Percentiles rank a stretch among this genome's conserved stretches.
Conservation (phyloP, 345 rosid genomes). For the Rhodamnia argentea region DNA sequence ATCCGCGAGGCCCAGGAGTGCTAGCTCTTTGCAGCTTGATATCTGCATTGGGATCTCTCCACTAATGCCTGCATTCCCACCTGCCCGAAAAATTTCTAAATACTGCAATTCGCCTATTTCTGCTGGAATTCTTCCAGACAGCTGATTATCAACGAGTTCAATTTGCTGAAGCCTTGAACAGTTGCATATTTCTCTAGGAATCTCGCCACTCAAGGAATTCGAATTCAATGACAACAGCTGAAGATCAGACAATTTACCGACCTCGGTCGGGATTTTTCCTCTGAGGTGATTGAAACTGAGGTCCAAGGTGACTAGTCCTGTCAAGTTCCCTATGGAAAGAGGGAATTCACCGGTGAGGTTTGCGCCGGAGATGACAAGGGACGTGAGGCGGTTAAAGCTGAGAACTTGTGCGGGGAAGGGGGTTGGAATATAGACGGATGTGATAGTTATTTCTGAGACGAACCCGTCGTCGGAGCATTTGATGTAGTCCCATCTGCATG, state of each 20-base stretch:
- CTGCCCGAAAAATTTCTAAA: constrained; percentile 45
- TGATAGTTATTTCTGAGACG: constrained; percentile 32
- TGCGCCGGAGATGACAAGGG: constrained; percentile 35
- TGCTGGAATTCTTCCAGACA: constrained; percentile 42
- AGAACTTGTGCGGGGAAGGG: constrained; percentile 40
- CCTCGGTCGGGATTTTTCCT: constrained; percentile 41
- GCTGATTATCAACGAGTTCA: constrained; percentile 50
- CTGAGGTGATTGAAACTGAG: constrained; percentile 49
- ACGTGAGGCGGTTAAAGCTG: constrained; percentile 29
- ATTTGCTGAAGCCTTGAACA: constrained; percentile 35
- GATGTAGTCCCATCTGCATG: constrained; percentile 56
- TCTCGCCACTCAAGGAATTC: constrained; percentile 27
- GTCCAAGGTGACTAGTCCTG: constrained; percentile 39
- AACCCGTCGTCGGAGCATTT: constrained; percentile 31
- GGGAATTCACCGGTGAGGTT: constrained; percentile 59
- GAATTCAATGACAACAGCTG: constrained; percentile 34
- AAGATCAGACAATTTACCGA: constrained; percentile 31
- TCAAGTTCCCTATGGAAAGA: constrained; percentile 29
- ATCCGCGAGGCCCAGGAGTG: constrained; percentile 56
- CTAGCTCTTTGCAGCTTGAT: constrained; percentile 35
- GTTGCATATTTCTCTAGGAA: constrained; percentile 44
- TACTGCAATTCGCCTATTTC: constrained; percentile 33
- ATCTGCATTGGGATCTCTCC: constrained; percentile 55
- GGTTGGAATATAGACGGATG: constrained; percentile 25
- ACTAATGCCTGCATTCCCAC: constrained; percentile 47